Evolutionary conservation across 139 green algal genomes (phyloP), one percentile per base, ranked within the genome.

Genomic region (Raphidocelis subcapitata): DNA sequence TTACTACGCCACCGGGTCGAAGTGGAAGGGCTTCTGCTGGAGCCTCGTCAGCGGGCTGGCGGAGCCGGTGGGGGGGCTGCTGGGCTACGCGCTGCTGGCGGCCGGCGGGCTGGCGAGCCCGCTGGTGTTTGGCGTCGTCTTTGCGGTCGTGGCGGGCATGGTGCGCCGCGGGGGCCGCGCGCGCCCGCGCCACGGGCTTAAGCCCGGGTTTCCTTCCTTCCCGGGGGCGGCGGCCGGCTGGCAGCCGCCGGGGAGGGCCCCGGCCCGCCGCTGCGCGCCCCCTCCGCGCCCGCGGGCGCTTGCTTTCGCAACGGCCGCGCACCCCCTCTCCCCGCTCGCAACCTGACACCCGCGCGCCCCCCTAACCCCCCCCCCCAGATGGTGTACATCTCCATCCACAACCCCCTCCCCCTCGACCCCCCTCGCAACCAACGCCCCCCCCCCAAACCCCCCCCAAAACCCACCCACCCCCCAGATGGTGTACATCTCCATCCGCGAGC

Each of bases 61-160:
- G 2, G 90, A 95, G 82, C 90, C 88, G 4, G 75, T 97, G 20
- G 92, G 87, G 16, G 92, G 77, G 1, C 37, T 95, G 14, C n/a
- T 95, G 14, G 84, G 33, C 54, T 71, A 70, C 24, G 52, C 28
- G 3, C 61, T 71, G 8, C 29, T 73, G 15, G 28, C 64, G n/a
- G 44, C 47, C 24, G 46, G 24, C 28, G 35, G 20, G 21, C 41
- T 60, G 12, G 46, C 23, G 16, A 32, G n/a, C 69, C 26, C 57
- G 69, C 26, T 91, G 20, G 86, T 90, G 2, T 89, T 84, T 64
- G 85, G 65, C 20, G 79, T 94, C 56, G 76, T 91, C 28, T 94
- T 92, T 69, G 81, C 69, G 18, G 54, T 90, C 32, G 92, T 96
- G 63, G 88, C 81, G 0, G 92, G 89, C 67, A 94, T 97, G 79